phyloP scores from a whole-genome alignment of 2,329 filamentous ascomycete species.

The Penicillium sumatraense region DNA sequence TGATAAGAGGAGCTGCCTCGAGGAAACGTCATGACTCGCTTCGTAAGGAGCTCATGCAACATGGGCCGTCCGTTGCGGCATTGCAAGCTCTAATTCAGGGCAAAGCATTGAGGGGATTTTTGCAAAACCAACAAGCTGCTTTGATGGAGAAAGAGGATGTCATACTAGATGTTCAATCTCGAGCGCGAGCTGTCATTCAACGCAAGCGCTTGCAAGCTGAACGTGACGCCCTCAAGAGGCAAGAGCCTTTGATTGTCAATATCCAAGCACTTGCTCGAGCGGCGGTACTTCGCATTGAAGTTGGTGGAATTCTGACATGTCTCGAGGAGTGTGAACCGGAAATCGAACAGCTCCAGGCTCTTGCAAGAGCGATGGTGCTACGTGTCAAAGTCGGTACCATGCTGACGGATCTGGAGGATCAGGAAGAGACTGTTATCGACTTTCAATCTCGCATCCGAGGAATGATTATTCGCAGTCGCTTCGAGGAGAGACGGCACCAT shows the following conservation, averaged over 20 bases:
- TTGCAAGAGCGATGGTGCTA: slow-evolving; percentile 77
- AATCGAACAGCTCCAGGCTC: slow-evolving; percentile 72
- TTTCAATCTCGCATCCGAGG: slow-evolving; percentile 77
- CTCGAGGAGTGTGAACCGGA: slow-evolving; percentile 71
- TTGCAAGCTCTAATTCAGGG: slow-evolving; percentile 43
- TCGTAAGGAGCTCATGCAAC: slow-evolving; percentile 32
- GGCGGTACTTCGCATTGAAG: slow-evolving; percentile 44
- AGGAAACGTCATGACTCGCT: slow-evolving; percentile 33
- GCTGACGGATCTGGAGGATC: slow-evolving; percentile 76
- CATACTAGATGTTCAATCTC: slow-evolving; percentile 58
- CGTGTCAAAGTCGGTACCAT: slow-evolving; percentile 74
- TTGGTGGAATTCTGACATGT: slow-evolving; percentile 64
- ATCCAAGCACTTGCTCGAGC: slow-evolving; percentile 48
- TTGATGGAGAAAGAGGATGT: slow-evolving; percentile 50
- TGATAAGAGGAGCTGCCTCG: slow-evolving; percentile 45
- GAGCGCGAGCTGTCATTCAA: slow-evolving; percentile 49
- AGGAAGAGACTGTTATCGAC: slow-evolving; percentile 76
- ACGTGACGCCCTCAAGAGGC: slow-evolving; percentile 33
- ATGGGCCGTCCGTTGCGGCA: slow-evolving; percentile 31
- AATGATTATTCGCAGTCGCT: slow-evolving; percentile 72
- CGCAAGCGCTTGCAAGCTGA: slow-evolving; percentile 38
- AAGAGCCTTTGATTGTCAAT: slow-evolving; percentile 36
- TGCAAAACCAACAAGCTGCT: slow-evolving; percentile 39
- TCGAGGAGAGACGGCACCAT: slow-evolving; percentile 82
- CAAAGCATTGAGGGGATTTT: slow-evolving; percentile 33